Base-by-base conservation (phyloP, 106 monocot species). In the Dendrobium officinale region DNA sequence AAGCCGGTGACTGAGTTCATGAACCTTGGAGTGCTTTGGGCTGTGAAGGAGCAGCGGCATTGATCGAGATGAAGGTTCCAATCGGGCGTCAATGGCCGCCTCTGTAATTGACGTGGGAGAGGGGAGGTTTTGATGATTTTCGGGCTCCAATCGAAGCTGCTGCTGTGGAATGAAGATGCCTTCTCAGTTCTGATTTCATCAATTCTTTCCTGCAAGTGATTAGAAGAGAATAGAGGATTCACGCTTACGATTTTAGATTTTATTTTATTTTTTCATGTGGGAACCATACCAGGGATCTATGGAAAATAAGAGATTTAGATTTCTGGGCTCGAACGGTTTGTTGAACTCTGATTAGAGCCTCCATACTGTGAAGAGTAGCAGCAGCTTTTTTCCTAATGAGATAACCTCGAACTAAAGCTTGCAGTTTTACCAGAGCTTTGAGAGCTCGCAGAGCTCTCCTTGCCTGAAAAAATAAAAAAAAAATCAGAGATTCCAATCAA, bases 391-490 rank as follows among this genome's bases (percentile, higher is more conserved):
- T 91, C 45, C 91, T 77, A 3, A 91, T 88, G 16, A 91, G 82
- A 45, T 86, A 80, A 27, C 91, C 91, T 1, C 86, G 79, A 17
- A 88, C 86, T 18, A 88, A 66, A 26, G 91, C 91, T 67, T 91
- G 91, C 24, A 91, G 47, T 78, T 91, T 91, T 33, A 91, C 91
- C 44, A 91, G 78, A 15, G 85, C 82, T 78, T 83, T 91, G 20
- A 90, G 87, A 40, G 90, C 90, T 33, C 85, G 20, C 3, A 87
- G 81, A 47, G 90, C 90, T 51, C 87, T 91, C 86, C 77, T 88
- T 47, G 91, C 91, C 91, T 91, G 64, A 47, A 77, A 41, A 5
- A 2, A n/a, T n/a, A n/a, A n/a, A 8, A 40, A 3, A 49, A 67
- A 58, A 26, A 42, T 18, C 41, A 79, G 42, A 64, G 66, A 0